These are phyloP conservation scores for Penicillium soppii DNA, from an alignment of 495 filamentous ascomycete genomes.

Conservation along the genomic window DNA sequence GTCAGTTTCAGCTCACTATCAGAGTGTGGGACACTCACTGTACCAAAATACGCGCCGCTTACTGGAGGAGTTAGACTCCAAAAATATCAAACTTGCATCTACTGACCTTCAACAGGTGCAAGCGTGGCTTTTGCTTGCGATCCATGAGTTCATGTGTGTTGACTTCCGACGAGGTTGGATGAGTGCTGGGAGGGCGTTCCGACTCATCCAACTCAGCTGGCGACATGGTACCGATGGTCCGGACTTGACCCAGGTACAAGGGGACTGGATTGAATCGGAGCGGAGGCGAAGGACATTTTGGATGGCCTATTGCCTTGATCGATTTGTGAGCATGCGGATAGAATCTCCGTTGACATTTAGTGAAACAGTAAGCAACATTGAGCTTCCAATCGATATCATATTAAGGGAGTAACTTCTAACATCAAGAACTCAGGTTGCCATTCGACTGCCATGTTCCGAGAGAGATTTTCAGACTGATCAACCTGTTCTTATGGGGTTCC, in stretches of 20 bases:
- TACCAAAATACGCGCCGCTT: conserved; percentile 16
- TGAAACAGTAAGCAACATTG: conserved; percentile 33
- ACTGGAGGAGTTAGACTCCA: too few species aligned
- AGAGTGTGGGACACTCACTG: conserved; percentile 35
- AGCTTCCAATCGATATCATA: conserved; percentile 5
- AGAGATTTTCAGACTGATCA: conserved; percentile 44
- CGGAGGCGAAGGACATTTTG: conserved; percentile 51
- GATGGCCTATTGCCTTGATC: conserved; percentile 52
- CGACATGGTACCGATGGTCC: conserved; percentile 41
- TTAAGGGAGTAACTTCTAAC: too few species aligned
- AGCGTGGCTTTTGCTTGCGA: conserved; percentile 47
- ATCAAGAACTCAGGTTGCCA: conserved; percentile 19
- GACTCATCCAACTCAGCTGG: conserved; percentile 45
- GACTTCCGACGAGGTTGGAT: conserved; percentile 43
- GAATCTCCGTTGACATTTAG: conserved; percentile 43
- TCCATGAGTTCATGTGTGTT: conserved; percentile 43
- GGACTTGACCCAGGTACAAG: background rate
- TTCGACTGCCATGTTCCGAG: conserved; percentile 48
- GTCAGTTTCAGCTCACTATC: conserved; percentile 46
- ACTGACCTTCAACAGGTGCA: conserved; percentile 39
- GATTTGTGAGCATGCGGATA: conserved; percentile 42
- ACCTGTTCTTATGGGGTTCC: conserved; percentile 37
- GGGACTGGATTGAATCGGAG: conserved; percentile 26
- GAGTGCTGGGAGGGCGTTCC: conserved; percentile 48
- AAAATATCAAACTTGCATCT: too few species aligned